Evolutionary conservation across 768 basidiomycete species (phyloP).

Genomic region (Boletus huronensis): DNA sequence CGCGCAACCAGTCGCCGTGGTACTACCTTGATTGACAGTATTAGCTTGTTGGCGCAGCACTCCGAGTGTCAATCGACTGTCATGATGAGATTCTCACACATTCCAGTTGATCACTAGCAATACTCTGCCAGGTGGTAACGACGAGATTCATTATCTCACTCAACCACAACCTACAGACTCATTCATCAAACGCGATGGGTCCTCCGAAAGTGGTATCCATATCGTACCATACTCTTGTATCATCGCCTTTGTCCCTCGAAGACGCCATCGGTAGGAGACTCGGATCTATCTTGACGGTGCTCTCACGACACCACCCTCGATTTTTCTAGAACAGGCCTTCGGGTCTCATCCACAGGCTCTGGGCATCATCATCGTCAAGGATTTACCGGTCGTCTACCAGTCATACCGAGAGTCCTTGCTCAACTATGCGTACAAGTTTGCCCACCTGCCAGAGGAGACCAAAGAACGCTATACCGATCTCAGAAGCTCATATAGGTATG

Average conservation of each 20-base stretch:
- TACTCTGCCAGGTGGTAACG: not conserved
- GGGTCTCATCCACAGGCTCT: conserved; percentile 73
- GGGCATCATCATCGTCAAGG: conserved; percentile 78
- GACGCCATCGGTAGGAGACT: conserved; percentile 55
- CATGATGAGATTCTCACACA: not conserved
- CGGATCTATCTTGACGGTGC: not conserved
- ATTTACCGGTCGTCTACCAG: conserved; percentile 68
- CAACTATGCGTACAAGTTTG: conserved; percentile 71
- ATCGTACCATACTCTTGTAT: conserved; percentile 56
- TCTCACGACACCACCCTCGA: not conserved
- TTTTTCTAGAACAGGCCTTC: conserved; percentile 65
- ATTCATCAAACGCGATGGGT: conserved; percentile 13
- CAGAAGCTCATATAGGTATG: conserved; percentile 70
- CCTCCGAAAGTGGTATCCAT: conserved; percentile 43
- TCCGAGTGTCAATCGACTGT: not conserved
- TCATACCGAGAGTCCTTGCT: conserved; percentile 68
- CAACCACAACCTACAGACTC: conserved; percentile 12
- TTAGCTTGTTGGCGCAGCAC: not conserved
- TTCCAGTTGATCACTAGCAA: not conserved
- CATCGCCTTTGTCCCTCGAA: conserved; percentile 49
- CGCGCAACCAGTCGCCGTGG: not conserved
- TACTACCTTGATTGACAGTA: not conserved
- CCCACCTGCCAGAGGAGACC: conserved; percentile 57
- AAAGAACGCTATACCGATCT: conserved; percentile 77
- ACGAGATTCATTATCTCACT: conserved; percentile 11